Evolutionary conservation across 2,329 filamentous ascomycete genomes (phyloP).

Genomic region (Pleochaeta shiraiana): DNA sequence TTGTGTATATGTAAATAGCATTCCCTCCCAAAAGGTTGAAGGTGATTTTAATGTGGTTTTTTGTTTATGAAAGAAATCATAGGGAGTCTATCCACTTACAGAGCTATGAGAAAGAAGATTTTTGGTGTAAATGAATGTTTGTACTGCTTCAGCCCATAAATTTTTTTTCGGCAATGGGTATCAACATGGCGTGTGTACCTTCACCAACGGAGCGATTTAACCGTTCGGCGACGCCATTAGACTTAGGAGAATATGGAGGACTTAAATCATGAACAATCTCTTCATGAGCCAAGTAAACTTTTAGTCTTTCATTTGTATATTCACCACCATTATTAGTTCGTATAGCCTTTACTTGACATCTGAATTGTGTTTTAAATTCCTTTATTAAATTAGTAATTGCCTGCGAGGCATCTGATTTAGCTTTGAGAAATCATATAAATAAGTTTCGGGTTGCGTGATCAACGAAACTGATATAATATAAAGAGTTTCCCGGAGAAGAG

Average conservation of each 20-base stretch:
- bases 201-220: neutral
- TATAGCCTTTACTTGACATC: neutral
- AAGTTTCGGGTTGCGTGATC: neutral
- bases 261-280: neutral
- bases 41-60: neutral
- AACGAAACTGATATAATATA: conserved; percentile 2
- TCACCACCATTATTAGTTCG: neutral
- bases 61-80: neutral
- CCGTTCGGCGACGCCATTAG: neutral
- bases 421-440: neutral
- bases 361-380: neutral
- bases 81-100: neutral
- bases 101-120: neutral
- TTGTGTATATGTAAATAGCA: neutral
- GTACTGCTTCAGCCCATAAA: conserved; percentile 2
- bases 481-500: neutral
- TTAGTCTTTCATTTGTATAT: neutral
- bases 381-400: neutral
- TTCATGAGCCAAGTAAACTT: neutral
- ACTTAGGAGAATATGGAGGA: conserved; percentile 1
- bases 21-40: neutral
- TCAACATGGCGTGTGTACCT: neutral
- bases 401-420: neutral
- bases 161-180: neutral
- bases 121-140: conserved; percentile 2